Percentiles rank a stretch among this genome's conserved stretches.
Evolutionary conservation across 768 basidiomycete genomes (phyloP).

Genomic region (Astraeus odoratus): DNA sequence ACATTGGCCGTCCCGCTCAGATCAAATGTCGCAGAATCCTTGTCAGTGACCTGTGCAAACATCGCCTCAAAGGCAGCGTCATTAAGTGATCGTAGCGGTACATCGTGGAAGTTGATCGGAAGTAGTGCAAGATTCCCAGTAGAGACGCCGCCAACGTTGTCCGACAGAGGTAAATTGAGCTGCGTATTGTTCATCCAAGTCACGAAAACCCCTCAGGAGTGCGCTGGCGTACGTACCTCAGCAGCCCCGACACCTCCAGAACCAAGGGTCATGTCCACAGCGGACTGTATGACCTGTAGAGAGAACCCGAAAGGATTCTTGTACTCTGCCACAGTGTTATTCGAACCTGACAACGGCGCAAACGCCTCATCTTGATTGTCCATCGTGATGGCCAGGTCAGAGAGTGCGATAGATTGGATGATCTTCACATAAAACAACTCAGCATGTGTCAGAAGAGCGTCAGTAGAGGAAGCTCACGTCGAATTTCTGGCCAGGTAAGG

Average conservation of each 20-base stretch:
- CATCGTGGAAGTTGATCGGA: slow-evolving; percentile 47
- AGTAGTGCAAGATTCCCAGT: slow-evolving; percentile 63
- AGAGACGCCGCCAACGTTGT: slow-evolving; percentile 54
- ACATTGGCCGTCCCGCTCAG: slow-evolving; percentile 55
- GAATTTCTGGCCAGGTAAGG: slow-evolving; percentile 54
- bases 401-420: slow-evolving; percentile 55
- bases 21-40: slow-evolving; percentile 34
- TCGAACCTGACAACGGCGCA: slow-evolving; percentile 53
- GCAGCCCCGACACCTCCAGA: slow-evolving; percentile 45
- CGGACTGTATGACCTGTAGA: slow-evolving; percentile 52
- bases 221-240: slow-evolving; percentile 41
- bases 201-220: not conserved
- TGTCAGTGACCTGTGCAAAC: slow-evolving; percentile 55
- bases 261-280: slow-evolving; percentile 47
- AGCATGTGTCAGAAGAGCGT: not conserved
- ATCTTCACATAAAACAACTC: slow-evolving; percentile 29
- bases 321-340: slow-evolving; percentile 48
- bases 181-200: slow-evolving; percentile 16
- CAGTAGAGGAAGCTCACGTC: slow-evolving; percentile 27
- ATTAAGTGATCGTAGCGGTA: slow-evolving; percentile 51
- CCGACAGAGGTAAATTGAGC: slow-evolving; percentile 44
- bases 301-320: slow-evolving; percentile 76
- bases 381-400: slow-evolving; percentile 51
- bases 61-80: slow-evolving; percentile 47
- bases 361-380: slow-evolving; percentile 46